Percentiles rank a stretch among this genome's conserved stretches.
Evolutionary conservation across 441 rosid genomes (phyloP).

Genomic region (Sinapis alba): DNA sequence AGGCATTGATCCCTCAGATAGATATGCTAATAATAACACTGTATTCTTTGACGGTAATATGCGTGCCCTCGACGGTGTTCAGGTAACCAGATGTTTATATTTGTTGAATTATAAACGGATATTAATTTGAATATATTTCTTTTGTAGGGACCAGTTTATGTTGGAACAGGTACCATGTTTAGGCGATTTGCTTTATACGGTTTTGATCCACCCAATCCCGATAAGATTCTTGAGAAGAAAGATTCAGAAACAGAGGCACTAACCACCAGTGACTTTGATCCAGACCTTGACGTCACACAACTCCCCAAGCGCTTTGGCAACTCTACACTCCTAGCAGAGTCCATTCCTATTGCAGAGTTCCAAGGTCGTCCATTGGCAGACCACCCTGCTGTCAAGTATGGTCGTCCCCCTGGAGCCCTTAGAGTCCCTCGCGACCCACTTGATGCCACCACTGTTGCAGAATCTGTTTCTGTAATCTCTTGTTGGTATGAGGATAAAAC

Average conservation of each 20-base stretch:
- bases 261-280: slow-evolving; percentile 4
- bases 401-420: slow-evolving; percentile 4
- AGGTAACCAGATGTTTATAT: background rate
- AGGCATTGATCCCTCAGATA: background rate
- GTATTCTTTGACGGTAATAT: slow-evolving; percentile 1
- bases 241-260: background rate
- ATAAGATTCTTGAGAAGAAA: slow-evolving; percentile 2
- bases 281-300: slow-evolving; percentile 3
- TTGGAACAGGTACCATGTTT: slow-evolving; percentile 1
- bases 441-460: background rate
- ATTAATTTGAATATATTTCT: background rate
- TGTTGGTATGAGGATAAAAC: slow-evolving; percentile 7
- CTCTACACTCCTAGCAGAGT: slow-evolving; percentile 1
- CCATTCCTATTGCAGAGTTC: slow-evolving; percentile 6
- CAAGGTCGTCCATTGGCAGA: slow-evolving; percentile 6
- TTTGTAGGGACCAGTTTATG: background rate
- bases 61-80: slow-evolving; percentile 2
- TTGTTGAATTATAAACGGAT: background rate
- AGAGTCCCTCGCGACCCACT: slow-evolving; percentile 3
- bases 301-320: slow-evolving; percentile 2
- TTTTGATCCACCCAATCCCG: slow-evolving; percentile 4
- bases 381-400: slow-evolving; percentile 4
- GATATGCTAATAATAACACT: background rate
- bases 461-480: slow-evolving; percentile 2
- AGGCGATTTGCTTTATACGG: background rate